Conservation (phyloP, 2,329 filamentous ascomycete species). For the Calonectria pteridis region DNA sequence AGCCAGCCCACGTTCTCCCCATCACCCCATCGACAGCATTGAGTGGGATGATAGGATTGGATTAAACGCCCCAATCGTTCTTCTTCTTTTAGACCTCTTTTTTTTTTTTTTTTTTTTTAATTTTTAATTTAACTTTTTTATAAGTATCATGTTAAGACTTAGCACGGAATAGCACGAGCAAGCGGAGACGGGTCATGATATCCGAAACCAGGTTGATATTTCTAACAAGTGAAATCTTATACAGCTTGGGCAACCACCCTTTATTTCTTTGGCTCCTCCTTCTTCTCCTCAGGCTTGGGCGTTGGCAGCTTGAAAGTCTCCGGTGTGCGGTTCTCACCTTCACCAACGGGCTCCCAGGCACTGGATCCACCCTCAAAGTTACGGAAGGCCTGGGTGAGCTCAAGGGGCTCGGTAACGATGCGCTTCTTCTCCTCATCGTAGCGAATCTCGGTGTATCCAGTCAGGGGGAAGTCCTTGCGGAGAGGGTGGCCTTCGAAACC, state of each 20-base stretch:
- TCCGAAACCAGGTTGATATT: slow-evolving; percentile 45
- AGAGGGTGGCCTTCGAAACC: slow-evolving; percentile 98
- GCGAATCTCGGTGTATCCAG: slow-evolving; percentile 96
- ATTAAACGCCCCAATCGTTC: neutral
- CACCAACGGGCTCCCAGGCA: slow-evolving; percentile 74
- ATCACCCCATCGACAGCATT: slow-evolving; percentile 15
- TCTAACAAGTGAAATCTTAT: slow-evolving; percentile 48
- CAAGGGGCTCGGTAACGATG: slow-evolving; percentile 96
- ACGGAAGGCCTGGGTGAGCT: slow-evolving; percentile 97
- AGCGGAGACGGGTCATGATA: slow-evolving; percentile 18
- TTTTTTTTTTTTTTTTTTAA: too few species aligned
- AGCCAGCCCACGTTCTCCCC: slow-evolving; percentile 21
- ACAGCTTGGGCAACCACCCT: slow-evolving; percentile 43
- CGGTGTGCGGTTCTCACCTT: slow-evolving; percentile 83
- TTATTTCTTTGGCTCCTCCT: slow-evolving; percentile 94
- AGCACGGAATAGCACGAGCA: slow-evolving; percentile 25
- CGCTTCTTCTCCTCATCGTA: slow-evolving; percentile 99
- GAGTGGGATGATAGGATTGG: slow-evolving; percentile 2
- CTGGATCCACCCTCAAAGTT: slow-evolving; percentile 94
- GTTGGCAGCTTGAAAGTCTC: slow-evolving; percentile 94
- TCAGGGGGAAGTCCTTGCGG: slow-evolving; percentile 97
- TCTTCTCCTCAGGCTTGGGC: slow-evolving; percentile 93
- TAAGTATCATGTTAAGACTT: slow-evolving; percentile 9
- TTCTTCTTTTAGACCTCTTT: too few species aligned
- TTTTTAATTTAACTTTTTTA: too few species aligned